Conservation (phyloP, 2,329 filamentous ascomycete genomes). For the Pestalotiopsis sp. region DNA sequence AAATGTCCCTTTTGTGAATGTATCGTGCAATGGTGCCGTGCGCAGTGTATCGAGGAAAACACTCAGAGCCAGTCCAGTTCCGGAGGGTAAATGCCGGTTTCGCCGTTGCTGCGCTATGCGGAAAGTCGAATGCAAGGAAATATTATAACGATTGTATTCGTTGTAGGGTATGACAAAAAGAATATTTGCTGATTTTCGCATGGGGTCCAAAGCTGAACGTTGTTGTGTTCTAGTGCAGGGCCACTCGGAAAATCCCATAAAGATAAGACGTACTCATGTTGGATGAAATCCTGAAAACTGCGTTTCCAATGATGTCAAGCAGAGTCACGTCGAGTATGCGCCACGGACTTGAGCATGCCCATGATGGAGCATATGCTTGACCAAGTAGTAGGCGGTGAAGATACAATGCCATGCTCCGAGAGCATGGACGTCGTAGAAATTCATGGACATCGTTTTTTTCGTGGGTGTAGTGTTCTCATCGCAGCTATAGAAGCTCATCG, state of each 20-base stretch:
- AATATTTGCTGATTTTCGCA: neutral
- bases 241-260: neutral
- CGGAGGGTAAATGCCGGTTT: conserved; percentile 29
- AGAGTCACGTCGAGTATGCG: neutral
- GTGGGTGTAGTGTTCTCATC: neutral
- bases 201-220: neutral
- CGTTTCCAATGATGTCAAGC: neutral
- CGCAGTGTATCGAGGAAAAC: neutral
- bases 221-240: conserved; percentile 11
- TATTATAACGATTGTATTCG: conserved; percentile 9
- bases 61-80: conserved; percentile 4
- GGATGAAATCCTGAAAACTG: neutral
- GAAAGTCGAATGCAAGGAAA: conserved; percentile 18
- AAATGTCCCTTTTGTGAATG: neutral
- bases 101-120: conserved; percentile 25
- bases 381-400: neutral
- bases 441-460: neutral
- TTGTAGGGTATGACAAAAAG: neutral
- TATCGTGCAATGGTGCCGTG: conserved; percentile 1
- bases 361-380: neutral
- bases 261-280: neutral
- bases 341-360: neutral
- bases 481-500: conserved; percentile 69
- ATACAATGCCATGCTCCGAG: neutral
- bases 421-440: conserved; percentile 12